Conservation (phyloP, 2,329 filamentous ascomycete genomes). For the Ophiosphaerella narmari region DNA sequence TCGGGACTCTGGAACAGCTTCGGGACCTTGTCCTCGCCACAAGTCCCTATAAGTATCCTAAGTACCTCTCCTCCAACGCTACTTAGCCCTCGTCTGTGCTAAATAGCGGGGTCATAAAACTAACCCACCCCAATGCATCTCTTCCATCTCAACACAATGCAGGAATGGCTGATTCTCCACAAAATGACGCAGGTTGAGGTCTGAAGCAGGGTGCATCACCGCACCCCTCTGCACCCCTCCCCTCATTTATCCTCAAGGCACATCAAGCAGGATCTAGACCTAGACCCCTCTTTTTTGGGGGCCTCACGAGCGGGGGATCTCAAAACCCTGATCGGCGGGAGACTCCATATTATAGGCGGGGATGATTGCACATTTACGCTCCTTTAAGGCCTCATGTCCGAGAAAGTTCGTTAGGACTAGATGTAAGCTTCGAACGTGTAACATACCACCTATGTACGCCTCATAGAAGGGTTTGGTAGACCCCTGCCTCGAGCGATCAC, state of each 20-base stretch:
- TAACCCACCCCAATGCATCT: too few relatives aligned
- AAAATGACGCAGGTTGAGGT: background rate
- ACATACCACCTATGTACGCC: constrained; percentile 5
- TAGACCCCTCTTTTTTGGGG: constrained; percentile 16
- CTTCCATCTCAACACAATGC: background rate
- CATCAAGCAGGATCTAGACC: constrained; percentile 7
- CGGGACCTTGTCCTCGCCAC: too few relatives aligned
- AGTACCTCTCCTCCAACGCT: too few relatives aligned
- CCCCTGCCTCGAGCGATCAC: constrained; percentile 1
- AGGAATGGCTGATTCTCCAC: constrained; percentile 7
- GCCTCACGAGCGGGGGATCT: constrained; percentile 5
- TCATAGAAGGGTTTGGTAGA: background rate
- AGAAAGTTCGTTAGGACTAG: constrained; percentile 1
- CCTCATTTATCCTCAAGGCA: constrained; percentile 5
- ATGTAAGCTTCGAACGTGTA: background rate
- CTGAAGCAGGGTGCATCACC: background rate
- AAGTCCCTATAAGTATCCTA: too few relatives aligned
- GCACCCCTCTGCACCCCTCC: constrained; percentile 1
- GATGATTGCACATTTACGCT: constrained; percentile 10
- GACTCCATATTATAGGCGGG: constrained; percentile 11
- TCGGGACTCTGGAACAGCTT: too few relatives aligned
- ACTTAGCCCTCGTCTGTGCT: too few relatives aligned
- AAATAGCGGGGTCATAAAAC: too few relatives aligned
- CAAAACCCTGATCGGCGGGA: constrained; percentile 21
- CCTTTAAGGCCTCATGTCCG: constrained; percentile 7